These are phyloP conservation scores for Zanthoxylum bungeanum DNA, from an alignment of 345 rosid species.

Conservation along the genomic window DNA sequence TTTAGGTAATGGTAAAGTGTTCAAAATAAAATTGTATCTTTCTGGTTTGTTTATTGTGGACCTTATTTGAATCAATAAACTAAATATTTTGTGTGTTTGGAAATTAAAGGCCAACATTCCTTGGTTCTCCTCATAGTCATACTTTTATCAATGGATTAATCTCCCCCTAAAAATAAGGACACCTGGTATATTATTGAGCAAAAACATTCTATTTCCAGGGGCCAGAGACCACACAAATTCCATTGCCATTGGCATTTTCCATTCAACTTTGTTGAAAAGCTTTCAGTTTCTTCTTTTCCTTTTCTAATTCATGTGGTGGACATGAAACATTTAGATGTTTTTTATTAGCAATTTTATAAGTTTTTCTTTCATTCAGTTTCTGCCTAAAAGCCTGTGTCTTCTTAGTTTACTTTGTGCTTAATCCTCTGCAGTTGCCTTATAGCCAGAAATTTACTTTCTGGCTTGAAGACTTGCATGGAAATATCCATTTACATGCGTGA, in stretches of 20 bases:
- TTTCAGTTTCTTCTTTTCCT: neutral
- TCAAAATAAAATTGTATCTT: neutral
- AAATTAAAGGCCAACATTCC: neutral
- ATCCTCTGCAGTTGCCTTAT: conserved; percentile 82
- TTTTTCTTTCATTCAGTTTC: conserved; percentile 5
- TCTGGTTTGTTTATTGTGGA: neutral
- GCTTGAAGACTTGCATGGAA: conserved; percentile 92
- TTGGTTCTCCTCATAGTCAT: neutral
- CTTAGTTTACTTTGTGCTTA: neutral
- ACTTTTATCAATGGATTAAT: neutral
- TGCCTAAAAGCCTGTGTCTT: conserved; percentile 14
- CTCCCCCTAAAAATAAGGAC: neutral
- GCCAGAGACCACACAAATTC: too few species aligned
- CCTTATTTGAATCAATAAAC: neutral
- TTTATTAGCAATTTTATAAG: neutral
- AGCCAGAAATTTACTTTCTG: conserved; percentile 92
- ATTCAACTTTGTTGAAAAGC: neutral
- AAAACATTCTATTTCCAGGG: too few species aligned
- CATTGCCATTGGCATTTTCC: conserved; percentile 4
- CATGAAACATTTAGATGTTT: neutral
- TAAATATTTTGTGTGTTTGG: neutral
- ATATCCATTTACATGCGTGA: conserved; percentile 81
- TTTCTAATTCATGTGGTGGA: neutral
- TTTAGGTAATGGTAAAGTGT: neutral
- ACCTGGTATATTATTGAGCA: too few species aligned